Percentiles rank a stretch among this genome's conserved stretches.
phyloP scores from a whole-genome alignment of 2,329 filamentous ascomycete genomes.

The Clarireedia paspali region DNA sequence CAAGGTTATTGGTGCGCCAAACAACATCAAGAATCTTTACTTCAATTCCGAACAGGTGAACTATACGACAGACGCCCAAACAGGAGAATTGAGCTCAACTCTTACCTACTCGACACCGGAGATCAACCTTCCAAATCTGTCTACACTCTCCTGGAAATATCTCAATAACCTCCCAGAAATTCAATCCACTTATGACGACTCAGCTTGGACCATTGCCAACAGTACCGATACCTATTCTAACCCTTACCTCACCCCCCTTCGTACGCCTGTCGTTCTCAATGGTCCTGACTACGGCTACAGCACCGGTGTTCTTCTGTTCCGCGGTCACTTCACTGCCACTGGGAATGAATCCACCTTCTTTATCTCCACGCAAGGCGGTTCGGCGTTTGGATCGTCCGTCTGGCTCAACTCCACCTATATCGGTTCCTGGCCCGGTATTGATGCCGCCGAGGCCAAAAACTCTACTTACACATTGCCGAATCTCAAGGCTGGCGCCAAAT shows the following conservation, averaged over 20 bases:
- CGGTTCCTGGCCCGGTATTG: conserved; percentile 54
- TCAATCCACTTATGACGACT: conserved; percentile 56
- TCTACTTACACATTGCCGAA: conserved; percentile 48
- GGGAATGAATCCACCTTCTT: conserved; percentile 51
- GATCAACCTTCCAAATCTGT: conserved; percentile 49
- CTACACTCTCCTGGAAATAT: conserved; percentile 57
- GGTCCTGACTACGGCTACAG: conserved; percentile 68
- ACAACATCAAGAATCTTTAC: conserved; percentile 43
- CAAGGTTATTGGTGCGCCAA: conserved; percentile 59
- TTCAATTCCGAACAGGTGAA: conserved; percentile 48
- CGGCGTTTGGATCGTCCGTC: conserved; percentile 56
- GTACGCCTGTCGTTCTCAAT: conserved; percentile 60
- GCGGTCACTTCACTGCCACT: conserved; percentile 56
- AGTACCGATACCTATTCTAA: conserved; percentile 50
- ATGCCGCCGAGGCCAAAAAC: conserved; percentile 41
- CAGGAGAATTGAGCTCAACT: conserved; percentile 42
- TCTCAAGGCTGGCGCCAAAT: conserved; percentile 41
- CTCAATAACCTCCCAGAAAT: conserved; percentile 67
- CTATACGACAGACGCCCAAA: conserved; percentile 35
- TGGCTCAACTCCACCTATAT: conserved; percentile 59
- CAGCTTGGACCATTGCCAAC: conserved; percentile 54
- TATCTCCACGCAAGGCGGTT: conserved; percentile 57
- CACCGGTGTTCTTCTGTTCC: conserved; percentile 59
- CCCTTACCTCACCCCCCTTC: conserved; percentile 36
- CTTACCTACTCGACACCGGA: conserved; percentile 43